Evolutionary conservation across 2,329 filamentous ascomycete genomes (phyloP).

Genomic region (Thielaviopsis cerberus): DNA sequence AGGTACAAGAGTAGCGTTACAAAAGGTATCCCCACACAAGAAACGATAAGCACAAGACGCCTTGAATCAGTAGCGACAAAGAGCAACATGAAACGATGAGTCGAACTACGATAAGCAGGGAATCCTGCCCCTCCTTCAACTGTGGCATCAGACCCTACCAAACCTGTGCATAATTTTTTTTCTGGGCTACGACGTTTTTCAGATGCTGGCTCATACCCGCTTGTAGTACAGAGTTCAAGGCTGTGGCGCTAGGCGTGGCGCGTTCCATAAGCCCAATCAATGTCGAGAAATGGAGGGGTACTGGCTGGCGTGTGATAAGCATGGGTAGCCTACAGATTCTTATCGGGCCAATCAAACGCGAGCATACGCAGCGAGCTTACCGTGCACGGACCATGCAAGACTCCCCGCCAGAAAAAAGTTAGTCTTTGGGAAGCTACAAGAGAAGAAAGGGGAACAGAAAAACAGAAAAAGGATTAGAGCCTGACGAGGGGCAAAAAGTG

Average conservation of each 20-base stretch:
- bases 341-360: constrained; percentile 4
- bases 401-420: not conserved
- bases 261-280: not conserved
- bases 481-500: not conserved
- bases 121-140: not conserved
- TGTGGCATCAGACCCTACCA: not conserved
- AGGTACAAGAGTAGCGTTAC: not conserved
- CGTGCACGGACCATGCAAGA: constrained; percentile 1
- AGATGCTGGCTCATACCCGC: not conserved
- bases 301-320: not conserved
- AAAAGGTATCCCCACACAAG: not conserved
- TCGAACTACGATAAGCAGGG: not conserved
- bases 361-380: not conserved
- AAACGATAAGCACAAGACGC: not conserved
- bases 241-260: not conserved
- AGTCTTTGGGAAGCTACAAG: too few relatives aligned
- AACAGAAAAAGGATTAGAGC: not conserved
- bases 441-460: not conserved
- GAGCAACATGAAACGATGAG: not conserved
- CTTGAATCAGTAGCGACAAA: not conserved
- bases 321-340: not conserved
- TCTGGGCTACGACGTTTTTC: not conserved
- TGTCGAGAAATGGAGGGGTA: not conserved
- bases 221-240: not conserved
- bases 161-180: not conserved